Percentiles rank a stretch among this genome's conserved stretches.
These are phyloP conservation scores for Ochetophila trinervis DNA, from an alignment of 306 rosid genomes.

Conservation along the genomic window DNA sequence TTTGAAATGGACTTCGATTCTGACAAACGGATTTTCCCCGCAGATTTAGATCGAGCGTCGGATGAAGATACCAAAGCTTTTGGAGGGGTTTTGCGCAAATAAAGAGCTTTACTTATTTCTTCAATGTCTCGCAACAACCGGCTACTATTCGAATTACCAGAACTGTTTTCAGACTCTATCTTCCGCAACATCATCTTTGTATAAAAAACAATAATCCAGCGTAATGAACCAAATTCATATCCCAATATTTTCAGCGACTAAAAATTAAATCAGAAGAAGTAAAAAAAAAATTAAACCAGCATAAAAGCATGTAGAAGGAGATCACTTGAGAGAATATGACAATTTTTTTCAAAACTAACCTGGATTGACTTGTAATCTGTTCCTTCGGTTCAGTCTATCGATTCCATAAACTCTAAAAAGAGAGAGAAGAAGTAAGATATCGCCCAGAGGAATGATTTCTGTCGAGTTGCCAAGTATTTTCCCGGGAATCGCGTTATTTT, in stretches of 20 bases:
- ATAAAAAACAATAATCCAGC: slow-evolving; percentile 22
- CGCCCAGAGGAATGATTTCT: not conserved
- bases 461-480: not conserved
- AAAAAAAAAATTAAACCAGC: not conserved
- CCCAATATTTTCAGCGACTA: slow-evolving; percentile 1
- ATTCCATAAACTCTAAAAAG: not conserved
- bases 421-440: not conserved
- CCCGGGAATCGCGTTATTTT: slow-evolving; percentile 18
- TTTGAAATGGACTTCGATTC: slow-evolving; percentile 32
- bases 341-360: slow-evolving; percentile 6
- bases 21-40: slow-evolving; percentile 30
- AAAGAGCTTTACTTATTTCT: slow-evolving; percentile 78
- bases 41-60: slow-evolving; percentile 40
- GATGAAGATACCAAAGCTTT: slow-evolving; percentile 27
- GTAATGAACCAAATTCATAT: slow-evolving; percentile 16
- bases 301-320: not conserved
- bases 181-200: slow-evolving; percentile 37
- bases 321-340: not conserved
- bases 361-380: not conserved
- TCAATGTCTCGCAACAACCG: slow-evolving; percentile 61
- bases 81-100: slow-evolving; percentile 42
- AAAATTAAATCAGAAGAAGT: no score
- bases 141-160: slow-evolving; percentile 34
- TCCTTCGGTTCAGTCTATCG: not conserved
- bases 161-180: slow-evolving; percentile 26